Evolutionary conservation across 495 filamentous ascomycete species (phyloP).

Genomic region (Penicillium diatomitis): DNA sequence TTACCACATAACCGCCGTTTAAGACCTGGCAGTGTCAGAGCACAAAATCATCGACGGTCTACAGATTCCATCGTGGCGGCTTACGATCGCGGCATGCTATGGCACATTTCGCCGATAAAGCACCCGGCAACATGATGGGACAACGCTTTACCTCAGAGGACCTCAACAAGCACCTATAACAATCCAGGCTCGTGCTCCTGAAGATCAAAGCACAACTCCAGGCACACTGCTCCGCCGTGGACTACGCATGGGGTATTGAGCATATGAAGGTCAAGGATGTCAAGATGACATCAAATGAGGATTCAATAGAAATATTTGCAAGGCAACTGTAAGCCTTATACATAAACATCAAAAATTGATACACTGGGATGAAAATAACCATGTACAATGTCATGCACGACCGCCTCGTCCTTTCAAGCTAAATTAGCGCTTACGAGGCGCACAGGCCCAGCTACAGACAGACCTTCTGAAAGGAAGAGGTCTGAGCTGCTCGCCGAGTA

Average conservation of each 20-base stretch:
- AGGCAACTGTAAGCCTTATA: not conserved
- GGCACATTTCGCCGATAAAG: too few relatives aligned
- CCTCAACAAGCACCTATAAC: too few relatives aligned
- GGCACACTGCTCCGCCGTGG: too few relatives aligned
- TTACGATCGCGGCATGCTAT: too few relatives aligned
- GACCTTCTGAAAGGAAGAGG: conserved; percentile 54
- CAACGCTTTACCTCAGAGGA: too few relatives aligned
- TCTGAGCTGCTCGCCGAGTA: conserved; percentile 25
- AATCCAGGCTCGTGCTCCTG: too few relatives aligned
- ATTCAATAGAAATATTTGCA: not conserved
- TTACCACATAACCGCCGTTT: too few relatives aligned
- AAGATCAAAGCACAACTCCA: too few relatives aligned
- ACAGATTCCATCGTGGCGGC: too few relatives aligned
- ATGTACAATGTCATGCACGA: not conserved
- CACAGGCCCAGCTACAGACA: conserved; percentile 60
- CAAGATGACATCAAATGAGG: not conserved
- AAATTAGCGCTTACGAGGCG: conserved; percentile 21
- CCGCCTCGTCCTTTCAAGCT: not conserved
- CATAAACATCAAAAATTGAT: conserved; percentile 2
- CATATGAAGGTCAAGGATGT: not conserved
- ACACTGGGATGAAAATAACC: conserved; percentile 2
- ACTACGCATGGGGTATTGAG: not conserved
- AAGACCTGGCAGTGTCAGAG: too few relatives aligned
- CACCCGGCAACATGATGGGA: too few relatives aligned
- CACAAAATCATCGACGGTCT: too few relatives aligned